These are phyloP conservation scores for Coprinopsis strossmayeri DNA, from an alignment of 768 basidiomycete species.

Conservation along the genomic window DNA sequence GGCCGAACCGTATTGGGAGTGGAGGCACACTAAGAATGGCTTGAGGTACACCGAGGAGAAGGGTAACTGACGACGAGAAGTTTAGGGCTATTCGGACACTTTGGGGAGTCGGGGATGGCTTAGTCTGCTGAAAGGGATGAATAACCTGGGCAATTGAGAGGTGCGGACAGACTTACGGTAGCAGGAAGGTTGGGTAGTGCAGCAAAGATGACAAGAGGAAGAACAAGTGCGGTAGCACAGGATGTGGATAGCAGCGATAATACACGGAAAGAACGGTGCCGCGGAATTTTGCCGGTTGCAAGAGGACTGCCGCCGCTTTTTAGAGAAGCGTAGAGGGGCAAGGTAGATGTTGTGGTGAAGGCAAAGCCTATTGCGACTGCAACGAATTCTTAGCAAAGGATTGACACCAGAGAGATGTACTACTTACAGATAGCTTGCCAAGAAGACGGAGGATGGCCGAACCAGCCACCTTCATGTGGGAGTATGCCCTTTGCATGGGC, in stretches of 20 bases:
- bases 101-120: constrained; percentile 9
- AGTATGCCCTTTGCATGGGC: constrained; percentile 43
- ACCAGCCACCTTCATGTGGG: constrained; percentile 22
- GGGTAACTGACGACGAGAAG: constrained; percentile 41
- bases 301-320: constrained; percentile 34
- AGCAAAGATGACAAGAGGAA: constrained; percentile 54
- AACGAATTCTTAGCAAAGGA: neutral
- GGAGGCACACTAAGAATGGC: constrained; percentile 51
- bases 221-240: constrained; percentile 40
- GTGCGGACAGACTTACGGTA: constrained; percentile 15
- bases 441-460: constrained; percentile 35
- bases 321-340: constrained; percentile 59
- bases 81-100: constrained; percentile 35
- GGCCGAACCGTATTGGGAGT: constrained; percentile 35
- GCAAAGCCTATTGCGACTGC: constrained; percentile 59
- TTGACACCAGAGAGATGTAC: constrained; percentile 5
- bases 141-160: constrained; percentile 7
- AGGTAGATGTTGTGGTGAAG: constrained; percentile 58
- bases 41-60: constrained; percentile 54
- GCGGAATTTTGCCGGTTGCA: constrained; percentile 36
- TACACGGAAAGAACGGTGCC: constrained; percentile 49
- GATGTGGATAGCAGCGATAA: constrained; percentile 46
- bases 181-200: constrained; percentile 21
- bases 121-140: constrained; percentile 18
- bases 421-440: constrained; percentile 64